A percentile compares a stretch with the other conserved stretches of the same genome.
Evolutionary conservation across 805 yeast genomes (phyloP).

Genomic region (Cyberlindnera maclurae): DNA sequence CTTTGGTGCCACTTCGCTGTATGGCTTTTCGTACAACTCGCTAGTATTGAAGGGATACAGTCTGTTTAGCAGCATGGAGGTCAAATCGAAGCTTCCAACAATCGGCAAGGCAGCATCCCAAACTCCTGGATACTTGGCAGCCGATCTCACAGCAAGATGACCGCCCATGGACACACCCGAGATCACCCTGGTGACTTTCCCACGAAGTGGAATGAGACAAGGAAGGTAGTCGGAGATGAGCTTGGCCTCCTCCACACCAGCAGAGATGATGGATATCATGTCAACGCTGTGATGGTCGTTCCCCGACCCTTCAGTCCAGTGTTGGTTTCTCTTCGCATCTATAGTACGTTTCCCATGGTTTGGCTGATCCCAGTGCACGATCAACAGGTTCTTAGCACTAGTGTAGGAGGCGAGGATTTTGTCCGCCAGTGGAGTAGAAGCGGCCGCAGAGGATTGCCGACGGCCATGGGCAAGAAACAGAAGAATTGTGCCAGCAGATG

Average conservation of each 20-base stretch:
- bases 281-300: conserved; percentile 15
- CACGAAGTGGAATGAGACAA: conserved; percentile 6
- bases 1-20: background rate
- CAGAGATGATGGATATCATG: conserved; percentile 16
- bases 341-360: conserved; percentile 18
- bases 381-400: conserved; percentile 6
- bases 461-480: conserved; percentile 9
- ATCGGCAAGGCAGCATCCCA: conserved; percentile 17
- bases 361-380: conserved; percentile 17
- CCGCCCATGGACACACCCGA: conserved; percentile 23
- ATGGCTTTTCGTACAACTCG: background rate
- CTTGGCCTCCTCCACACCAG: conserved; percentile 15
- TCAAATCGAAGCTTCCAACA: conserved; percentile 18
- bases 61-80: conserved; percentile 15
- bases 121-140: conserved; percentile 6
- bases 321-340: conserved; percentile 5
- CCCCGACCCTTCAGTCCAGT: conserved; percentile 10
- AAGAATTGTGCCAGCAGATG: background rate
- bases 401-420: conserved; percentile 3
- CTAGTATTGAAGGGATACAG: conserved; percentile 1
- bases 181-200: conserved; percentile 2
- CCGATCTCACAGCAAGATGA: conserved; percentile 15
- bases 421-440: conserved; percentile 2
- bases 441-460: background rate
- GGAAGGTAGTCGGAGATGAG: conserved; percentile 15